Percentiles rank a stretch among this genome's conserved stretches.
Evolutionary conservation across 129 eudicot species (phyloP).

Genomic region (Oenanthe sinensis): DNA sequence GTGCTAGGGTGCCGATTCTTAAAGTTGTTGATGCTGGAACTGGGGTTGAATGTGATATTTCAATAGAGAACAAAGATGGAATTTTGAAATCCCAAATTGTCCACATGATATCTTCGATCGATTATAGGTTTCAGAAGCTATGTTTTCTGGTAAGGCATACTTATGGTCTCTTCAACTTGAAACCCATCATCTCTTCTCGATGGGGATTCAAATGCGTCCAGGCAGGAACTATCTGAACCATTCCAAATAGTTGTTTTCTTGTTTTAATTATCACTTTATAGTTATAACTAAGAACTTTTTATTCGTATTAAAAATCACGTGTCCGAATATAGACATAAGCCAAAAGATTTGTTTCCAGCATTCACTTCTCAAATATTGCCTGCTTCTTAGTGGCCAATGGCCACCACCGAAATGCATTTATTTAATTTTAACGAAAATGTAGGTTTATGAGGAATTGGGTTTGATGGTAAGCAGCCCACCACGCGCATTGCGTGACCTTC

Average conservation of each 20-base stretch:
- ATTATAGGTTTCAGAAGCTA: slow-evolving; percentile 81
- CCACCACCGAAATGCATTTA: not conserved
- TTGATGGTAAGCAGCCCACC: not conserved
- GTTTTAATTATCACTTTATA: not conserved
- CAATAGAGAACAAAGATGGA: slow-evolving; percentile 90
- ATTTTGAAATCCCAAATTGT: slow-evolving; percentile 67
- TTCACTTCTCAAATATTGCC: not conserved
- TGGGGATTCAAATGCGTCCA: not conserved
- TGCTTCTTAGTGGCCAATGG: not conserved
- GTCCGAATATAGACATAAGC: not conserved
- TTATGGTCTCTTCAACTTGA: not conserved
- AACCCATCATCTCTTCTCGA: not conserved
- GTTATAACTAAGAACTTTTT: not conserved
- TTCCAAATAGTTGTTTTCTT: not conserved
- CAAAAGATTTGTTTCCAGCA: not conserved
- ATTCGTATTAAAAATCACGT: not conserved
- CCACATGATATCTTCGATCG: slow-evolving; percentile 59
- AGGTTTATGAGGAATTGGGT: not conserved
- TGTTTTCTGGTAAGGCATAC: slow-evolving; percentile 64
- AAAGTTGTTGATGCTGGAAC: slow-evolving; percentile 80
- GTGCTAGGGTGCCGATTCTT: slow-evolving; percentile 90
- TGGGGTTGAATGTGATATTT: slow-evolving; percentile 85
- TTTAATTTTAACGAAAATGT: not conserved
- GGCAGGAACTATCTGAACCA: not conserved
- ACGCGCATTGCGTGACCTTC: not conserved